phyloP scores from a whole-genome alignment of 2,329 filamentous ascomycete genomes.

The Botrytis elliptica region DNA sequence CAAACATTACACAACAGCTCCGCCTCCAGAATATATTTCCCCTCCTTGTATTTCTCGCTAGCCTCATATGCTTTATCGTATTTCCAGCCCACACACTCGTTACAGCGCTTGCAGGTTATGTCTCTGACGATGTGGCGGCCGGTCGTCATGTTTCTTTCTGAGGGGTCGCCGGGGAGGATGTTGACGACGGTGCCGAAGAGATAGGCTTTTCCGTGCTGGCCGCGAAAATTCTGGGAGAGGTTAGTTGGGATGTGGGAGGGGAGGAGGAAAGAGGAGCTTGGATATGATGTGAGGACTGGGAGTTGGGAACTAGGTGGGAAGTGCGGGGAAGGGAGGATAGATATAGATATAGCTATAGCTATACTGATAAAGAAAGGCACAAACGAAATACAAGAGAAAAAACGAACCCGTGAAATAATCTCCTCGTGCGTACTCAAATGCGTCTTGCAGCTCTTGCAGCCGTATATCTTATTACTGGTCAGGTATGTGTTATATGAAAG shows the following conservation, averaged over 20 bases:
- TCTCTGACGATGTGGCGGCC: conserved; percentile 92
- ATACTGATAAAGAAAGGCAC: not conserved
- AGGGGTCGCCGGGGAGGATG: conserved; percentile 76
- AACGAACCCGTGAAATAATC: conserved; percentile 84
- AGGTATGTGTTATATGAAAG: conserved; percentile 91
- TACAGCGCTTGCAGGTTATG: conserved; percentile 87
- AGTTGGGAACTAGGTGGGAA: not conserved
- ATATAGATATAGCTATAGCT: not conserved
- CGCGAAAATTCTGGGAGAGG: conserved; percentile 79
- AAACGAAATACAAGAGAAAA: not conserved
- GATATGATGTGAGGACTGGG: not conserved
- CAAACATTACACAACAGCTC: conserved; percentile 80
- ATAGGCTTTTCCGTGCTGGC: conserved; percentile 96
- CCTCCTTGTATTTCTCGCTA: conserved; percentile 97
- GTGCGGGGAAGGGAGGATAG: not conserved
- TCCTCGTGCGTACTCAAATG: conserved; percentile 94
- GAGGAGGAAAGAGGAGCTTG: not conserved
- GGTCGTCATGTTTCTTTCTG: conserved; percentile 97
- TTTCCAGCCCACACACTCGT: conserved; percentile 94
- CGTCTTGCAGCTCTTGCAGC: conserved; percentile 92
- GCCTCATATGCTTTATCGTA: conserved; percentile 96
- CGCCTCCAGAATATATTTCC: conserved; percentile 93
- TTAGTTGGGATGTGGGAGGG: not conserved
- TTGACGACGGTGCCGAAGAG: conserved; percentile 96
- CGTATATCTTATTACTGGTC: conserved; percentile 82